These are phyloP conservation scores for Ilyonectria robusta DNA, from an alignment of 2,329 filamentous ascomycete genomes.

Conservation along the genomic window DNA sequence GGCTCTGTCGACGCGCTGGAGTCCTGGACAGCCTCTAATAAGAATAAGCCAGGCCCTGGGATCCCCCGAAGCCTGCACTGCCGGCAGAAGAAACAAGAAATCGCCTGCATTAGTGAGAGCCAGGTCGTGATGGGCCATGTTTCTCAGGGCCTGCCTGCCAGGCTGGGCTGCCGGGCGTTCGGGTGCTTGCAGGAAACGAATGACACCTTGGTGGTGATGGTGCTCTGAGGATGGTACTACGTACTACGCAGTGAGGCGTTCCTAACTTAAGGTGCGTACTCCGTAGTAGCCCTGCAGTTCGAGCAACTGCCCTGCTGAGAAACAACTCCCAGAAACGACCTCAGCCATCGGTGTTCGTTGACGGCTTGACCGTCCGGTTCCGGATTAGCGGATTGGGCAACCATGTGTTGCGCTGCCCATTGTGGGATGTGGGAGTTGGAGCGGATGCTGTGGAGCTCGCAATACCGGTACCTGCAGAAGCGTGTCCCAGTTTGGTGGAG, in stretches of 20 bases:
- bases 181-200: conserved; percentile 17
- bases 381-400: conserved; percentile 25
- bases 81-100: conserved; percentile 15
- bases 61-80: conserved; percentile 2
- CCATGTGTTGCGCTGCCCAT: conserved; percentile 20
- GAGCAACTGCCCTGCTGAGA: background rate
- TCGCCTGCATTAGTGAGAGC: conserved; percentile 10
- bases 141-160: conserved; percentile 1
- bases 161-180: conserved; percentile 2
- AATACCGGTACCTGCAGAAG: conserved; percentile 32
- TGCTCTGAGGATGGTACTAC: background rate
- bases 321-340: background rate
- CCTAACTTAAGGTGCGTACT: too few species aligned
- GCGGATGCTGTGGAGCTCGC: conserved; percentile 22
- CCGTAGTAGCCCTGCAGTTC: background rate
- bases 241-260: background rate
- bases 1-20: conserved; percentile 1
- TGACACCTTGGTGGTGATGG: conserved; percentile 27
- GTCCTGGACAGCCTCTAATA: background rate
- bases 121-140: conserved; percentile 5
- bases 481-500: conserved; percentile 32
- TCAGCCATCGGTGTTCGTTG: conserved; percentile 6
- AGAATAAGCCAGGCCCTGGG: background rate
- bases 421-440: conserved; percentile 24
- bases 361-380: conserved; percentile 14